Base-by-base conservation (phyloP, 2,329 filamentous ascomycete species). In the Cordyceps pruinosa region DNA sequence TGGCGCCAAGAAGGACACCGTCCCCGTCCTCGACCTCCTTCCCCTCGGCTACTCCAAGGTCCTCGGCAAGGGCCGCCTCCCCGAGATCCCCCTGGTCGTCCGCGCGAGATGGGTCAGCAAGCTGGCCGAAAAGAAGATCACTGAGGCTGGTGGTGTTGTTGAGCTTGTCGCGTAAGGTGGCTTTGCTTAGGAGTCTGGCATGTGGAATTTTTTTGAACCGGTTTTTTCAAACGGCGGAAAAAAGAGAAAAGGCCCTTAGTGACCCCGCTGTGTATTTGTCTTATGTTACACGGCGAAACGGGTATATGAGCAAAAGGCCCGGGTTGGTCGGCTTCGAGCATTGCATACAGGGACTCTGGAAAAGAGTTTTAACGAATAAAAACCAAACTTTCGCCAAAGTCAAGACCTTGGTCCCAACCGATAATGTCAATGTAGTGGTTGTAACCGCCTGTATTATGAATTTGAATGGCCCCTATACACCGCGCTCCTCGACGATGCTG, bases 41-140 rank as follows among this genome's bases (percentile, higher is more conserved):
- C 84, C 91, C 70, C 88, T 96, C 77, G 94, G 95, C 69, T 99
- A 97, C 87, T 89, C 91, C 74, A 99, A 99, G 84, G 86, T 99
- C 67, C 89, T 99, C 74, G 95, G 94, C 76, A 99, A 99, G 87
- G 94, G 94, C 78, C 87, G 93, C 73, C 82, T 97, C 71, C 93
- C 94, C 72, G 82, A 93, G 73, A 85, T 97, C 71, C 94, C 94
- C 67, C 78, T 99, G 70, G 90, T 99, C 71, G 92, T 99, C 67
- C 90, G 90, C 74, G 93, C 94, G 68, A 84, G 94, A 75, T 97
- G 91, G 83, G 89, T 99, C 79, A 91, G 87, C 84, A 88, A 89
- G 75, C 87, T 96, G 76, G 94, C 94, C 67, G 94, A 99, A 88
- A 84, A 90, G 82, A 99, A 99, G 89, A 97, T 99, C 80, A 96